These are phyloP conservation scores for Trichoderma pleuroti DNA, from an alignment of 2,329 filamentous ascomycete species.

Conservation along the genomic window DNA sequence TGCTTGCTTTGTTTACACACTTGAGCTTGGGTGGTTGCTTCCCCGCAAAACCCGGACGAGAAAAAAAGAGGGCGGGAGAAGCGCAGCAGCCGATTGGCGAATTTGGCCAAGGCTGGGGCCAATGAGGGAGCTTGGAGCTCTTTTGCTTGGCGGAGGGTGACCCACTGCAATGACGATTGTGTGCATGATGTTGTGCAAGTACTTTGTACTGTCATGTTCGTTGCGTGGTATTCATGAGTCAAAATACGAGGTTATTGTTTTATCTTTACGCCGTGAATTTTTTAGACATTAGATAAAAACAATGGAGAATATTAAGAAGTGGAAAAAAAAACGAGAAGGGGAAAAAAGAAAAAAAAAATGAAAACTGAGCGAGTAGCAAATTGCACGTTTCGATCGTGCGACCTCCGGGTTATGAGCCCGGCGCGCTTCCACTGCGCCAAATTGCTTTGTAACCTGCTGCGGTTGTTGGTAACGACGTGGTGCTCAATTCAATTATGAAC, in stretches of 20 bases:
- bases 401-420: conserved; percentile 16
- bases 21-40: neutral
- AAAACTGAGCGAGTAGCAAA: neutral
- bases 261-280: neutral
- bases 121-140: neutral
- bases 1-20: neutral
- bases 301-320: neutral
- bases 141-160: neutral
- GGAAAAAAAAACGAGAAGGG: neutral
- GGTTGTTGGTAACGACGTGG: neutral
- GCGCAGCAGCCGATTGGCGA: neutral
- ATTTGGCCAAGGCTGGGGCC: neutral
- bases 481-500: neutral
- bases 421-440: conserved; percentile 16
- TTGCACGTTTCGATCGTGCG: conserved; percentile 16
- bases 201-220: neutral
- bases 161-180: neutral
- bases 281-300: neutral
- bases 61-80: neutral
- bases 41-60: conserved; percentile 2
- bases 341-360: conserved; percentile 16
- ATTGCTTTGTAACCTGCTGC: neutral
- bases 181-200: neutral
- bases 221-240: neutral
- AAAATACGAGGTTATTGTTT: neutral